Percentiles rank a stretch among this genome's conserved stretches.
These are phyloP conservation scores for Pyricularia grisea DNA, from an alignment of 2,329 filamentous ascomycete species.

Conservation along the genomic window DNA sequence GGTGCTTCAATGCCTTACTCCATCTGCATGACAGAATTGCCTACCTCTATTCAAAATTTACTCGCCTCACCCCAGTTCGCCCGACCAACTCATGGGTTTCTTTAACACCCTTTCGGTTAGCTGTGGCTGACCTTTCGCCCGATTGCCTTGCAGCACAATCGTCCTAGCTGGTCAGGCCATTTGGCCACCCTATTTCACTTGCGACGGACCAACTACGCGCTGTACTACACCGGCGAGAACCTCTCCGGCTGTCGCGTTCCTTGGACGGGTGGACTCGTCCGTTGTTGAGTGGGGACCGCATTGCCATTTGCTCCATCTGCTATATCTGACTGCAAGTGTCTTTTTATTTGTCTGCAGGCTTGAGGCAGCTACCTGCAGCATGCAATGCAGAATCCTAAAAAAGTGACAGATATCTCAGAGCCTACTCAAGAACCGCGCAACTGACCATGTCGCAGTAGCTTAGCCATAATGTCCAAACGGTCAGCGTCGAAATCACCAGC, in stretches of 20 bases:
- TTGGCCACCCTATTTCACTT: not conserved
- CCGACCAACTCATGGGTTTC: not conserved
- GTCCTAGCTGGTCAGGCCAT: not conserved
- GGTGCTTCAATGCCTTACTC: not conserved
- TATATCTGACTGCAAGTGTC: not conserved
- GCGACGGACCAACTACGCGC: not conserved
- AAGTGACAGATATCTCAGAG: not conserved
- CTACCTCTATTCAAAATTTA: not conserved
- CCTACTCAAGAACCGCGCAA: not conserved
- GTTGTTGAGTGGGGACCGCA: not conserved
- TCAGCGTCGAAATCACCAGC: not conserved
- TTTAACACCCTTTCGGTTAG: not conserved
- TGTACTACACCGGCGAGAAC: not conserved
- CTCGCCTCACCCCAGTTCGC: not conserved
- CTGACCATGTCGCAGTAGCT: not conserved
- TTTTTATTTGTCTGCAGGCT: not conserved
- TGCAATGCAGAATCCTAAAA: not conserved
- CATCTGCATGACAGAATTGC: not conserved
- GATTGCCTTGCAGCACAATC: not conserved
- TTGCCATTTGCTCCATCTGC: not conserved
- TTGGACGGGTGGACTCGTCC: not conserved
- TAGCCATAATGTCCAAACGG: not conserved
- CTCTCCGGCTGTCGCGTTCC: not conserved
- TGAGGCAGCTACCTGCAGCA: not conserved
- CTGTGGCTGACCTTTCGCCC: not conserved